These are phyloP conservation scores for Paraglomus occultum DNA, from an alignment of 192 early-diverging fungal genomes.

Conservation along the genomic window DNA sequence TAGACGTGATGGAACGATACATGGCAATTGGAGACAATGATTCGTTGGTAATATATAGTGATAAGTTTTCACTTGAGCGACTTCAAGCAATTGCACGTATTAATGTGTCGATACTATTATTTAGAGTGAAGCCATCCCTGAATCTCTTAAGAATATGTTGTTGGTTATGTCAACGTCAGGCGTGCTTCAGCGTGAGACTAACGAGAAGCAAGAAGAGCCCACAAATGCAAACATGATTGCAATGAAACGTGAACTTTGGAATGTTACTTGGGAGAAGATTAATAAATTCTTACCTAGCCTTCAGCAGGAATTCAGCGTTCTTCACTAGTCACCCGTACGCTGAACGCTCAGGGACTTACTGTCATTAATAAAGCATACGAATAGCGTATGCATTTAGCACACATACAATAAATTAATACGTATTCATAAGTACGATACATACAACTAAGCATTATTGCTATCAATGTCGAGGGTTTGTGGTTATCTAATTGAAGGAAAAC, in stretches of 20 bases:
- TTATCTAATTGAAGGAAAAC: too few relatives aligned
- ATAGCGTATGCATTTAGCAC: too few relatives aligned
- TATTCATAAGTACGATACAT: too few relatives aligned
- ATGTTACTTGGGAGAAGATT: slow-evolving; percentile 67
- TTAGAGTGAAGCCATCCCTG: slow-evolving; percentile 70
- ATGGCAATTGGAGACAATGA: slow-evolving; percentile 60
- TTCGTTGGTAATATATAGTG: slow-evolving; percentile 44
- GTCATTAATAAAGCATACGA: too few relatives aligned
- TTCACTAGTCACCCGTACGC: too few relatives aligned
- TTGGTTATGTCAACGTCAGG: slow-evolving; percentile 77
- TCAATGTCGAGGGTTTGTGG: too few relatives aligned
- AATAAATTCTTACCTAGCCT: slow-evolving; percentile 65
- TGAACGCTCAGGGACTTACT: too few relatives aligned
- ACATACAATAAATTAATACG: too few relatives aligned
- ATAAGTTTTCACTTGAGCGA: neutral
- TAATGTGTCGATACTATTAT: neutral
- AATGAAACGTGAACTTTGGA: slow-evolving; percentile 52
- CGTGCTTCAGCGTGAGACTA: slow-evolving; percentile 40
- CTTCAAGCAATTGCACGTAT: neutral
- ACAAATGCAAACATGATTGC: too few relatives aligned
- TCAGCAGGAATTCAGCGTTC: slow-evolving; percentile 49
- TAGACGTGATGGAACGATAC: slow-evolving; percentile 64
- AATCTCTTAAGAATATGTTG: slow-evolving; percentile 80
- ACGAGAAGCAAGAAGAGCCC: too few relatives aligned
- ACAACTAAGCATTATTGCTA: too few relatives aligned